These are phyloP conservation scores for Elaeagnus macrophylla DNA, from an alignment of 306 rosid genomes.

Conservation along the genomic window DNA sequence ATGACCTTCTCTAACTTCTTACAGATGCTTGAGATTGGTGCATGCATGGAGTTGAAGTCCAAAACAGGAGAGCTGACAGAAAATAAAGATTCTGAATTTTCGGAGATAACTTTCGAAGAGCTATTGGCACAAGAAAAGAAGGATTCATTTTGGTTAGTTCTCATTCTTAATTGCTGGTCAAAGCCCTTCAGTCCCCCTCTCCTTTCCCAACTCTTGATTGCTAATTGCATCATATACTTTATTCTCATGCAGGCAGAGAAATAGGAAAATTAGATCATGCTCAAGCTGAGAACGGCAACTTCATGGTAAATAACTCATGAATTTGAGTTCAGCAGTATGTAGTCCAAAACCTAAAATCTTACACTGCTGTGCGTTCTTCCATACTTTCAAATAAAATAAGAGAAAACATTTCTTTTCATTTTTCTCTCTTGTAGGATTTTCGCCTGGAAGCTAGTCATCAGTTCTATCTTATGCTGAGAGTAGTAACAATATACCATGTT, in stretches of 20 bases:
- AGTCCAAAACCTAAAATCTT: constrained; percentile 20
- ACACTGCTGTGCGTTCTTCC: constrained; percentile 24
- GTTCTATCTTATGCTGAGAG: not conserved
- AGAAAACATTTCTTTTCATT: no score
- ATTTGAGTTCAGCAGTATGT: constrained; percentile 23
- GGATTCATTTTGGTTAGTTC: constrained; percentile 83
- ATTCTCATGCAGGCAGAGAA: constrained; percentile 61
- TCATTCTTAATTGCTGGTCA: constrained; percentile 6
- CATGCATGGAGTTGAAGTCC: constrained; percentile 44
- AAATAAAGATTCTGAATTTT: constrained; percentile 36
- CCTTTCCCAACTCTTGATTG: not conserved
- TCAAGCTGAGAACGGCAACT: constrained; percentile 36
- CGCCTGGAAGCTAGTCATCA: no score
- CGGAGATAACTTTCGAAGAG: constrained; percentile 74
- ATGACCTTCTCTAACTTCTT: constrained; percentile 2
- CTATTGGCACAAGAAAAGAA: constrained; percentile 80
- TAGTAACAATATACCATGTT: not conserved
- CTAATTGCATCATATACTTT: constrained; percentile 11
- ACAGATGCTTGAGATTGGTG: constrained; percentile 68
- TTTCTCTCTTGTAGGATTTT: no score
- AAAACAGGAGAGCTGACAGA: constrained; percentile 37
- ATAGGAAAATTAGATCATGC: constrained; percentile 54
- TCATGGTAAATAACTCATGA: constrained; percentile 28
- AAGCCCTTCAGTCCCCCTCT: not conserved
- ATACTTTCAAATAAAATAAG: constrained; percentile 20